Evolutionary conservation across 2,329 filamentous ascomycete species (phyloP).

Genomic region (Pseudogymnoascus destructans): DNA sequence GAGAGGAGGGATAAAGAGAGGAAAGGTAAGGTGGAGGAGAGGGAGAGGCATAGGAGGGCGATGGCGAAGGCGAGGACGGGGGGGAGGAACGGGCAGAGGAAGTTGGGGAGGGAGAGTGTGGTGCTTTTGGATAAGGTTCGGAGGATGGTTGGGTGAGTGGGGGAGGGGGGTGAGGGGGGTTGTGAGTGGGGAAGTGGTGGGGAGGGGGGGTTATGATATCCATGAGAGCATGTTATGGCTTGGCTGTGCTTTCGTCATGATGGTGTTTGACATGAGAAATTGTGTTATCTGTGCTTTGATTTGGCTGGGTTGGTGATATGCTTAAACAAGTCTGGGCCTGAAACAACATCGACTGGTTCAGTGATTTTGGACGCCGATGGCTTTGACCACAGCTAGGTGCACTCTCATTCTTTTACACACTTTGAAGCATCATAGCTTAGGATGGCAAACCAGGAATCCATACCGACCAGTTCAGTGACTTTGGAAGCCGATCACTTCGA

Average conservation of each 20-base stretch:
- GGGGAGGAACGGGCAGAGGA: conserved; percentile 52
- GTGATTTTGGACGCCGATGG: not conserved
- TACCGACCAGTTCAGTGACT: no score
- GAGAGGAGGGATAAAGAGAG: conserved; percentile 41
- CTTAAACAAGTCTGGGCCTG: not conserved
- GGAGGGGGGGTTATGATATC: not conserved
- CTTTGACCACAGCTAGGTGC: not conserved
- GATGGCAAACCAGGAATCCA: no score
- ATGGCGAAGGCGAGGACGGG: conserved; percentile 39
- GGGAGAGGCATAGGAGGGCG: conserved; percentile 33
- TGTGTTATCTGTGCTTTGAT: not conserved
- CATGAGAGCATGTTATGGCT: not conserved
- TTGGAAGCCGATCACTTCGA: no score
- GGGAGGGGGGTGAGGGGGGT: no score
- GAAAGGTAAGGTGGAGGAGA: conserved; percentile 46
- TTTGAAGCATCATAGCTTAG: no score
- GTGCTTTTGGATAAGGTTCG: conserved; percentile 52
- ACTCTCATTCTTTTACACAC: not conserved
- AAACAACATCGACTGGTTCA: no score
- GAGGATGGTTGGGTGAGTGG: conserved; percentile 29
- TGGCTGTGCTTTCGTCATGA: not conserved
- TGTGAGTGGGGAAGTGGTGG: not conserved
- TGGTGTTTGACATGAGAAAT: not conserved
- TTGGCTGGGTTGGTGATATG: not conserved
- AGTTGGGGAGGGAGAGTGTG: conserved; percentile 54